Base-by-base conservation (phyloP, 306 rosid species). In the Sicyos edulis region DNA sequence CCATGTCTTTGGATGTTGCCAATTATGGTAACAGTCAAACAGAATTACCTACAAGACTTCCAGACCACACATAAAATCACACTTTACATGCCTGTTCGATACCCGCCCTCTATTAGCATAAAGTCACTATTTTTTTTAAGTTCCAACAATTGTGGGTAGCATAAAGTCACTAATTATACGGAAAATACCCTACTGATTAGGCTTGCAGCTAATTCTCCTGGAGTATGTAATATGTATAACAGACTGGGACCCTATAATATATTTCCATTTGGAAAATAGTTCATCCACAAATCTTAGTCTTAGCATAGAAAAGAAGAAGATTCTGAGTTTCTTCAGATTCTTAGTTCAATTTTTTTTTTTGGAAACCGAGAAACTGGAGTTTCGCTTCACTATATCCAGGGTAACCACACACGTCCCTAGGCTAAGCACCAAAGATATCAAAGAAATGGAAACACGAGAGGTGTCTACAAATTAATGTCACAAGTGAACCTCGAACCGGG, bases 251-350 rank as follows among this genome's bases (percentile, higher is more conserved):
- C 26, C 14, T 11, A 64, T 42, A 37, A 64, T 64, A 64, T 10
- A 64, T 10, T 64, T 64, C n/a, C 52, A 40, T 42, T 40, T 21
- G 3, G 70, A 64, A 61, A 64, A 64, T 40, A 42, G 53, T 64
- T 64, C 10, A 17, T 19, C 70, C 70, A 64, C 32, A 10, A 10
- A 10, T 64, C 70, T 17, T 13, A 64, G 4, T n/a, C 8, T 62
- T 10, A 42, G 13, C 70, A 64, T 42, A 26, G 50, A 40, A 64
- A 37, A 29, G n/a, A 34, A n/a, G 2, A 4, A 32, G 10, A 14
- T n/a, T 64, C 17, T 26, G 17, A 5, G 12, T 64, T 42, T 64
- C n/a, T 10, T 17, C 53, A 64, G 70, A 64, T 42, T 64, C 70
- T 64, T 40, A 21, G 15, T 62, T 50, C 15, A 10, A 3, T 26